phyloP scores from a whole-genome alignment of 805 yeast species.

The Ogataea trehalophila region DNA sequence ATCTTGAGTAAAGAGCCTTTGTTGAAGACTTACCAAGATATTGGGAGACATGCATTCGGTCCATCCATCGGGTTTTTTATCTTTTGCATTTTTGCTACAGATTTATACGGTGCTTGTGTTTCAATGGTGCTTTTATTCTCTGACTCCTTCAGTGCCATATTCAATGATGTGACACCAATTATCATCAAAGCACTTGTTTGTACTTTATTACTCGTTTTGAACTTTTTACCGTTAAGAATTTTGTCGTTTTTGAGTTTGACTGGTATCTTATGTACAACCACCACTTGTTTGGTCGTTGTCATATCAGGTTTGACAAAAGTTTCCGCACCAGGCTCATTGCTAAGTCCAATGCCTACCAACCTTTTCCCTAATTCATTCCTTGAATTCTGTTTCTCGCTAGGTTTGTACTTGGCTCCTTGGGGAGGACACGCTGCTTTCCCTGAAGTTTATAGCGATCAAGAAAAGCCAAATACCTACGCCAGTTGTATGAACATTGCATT shows the following conservation, averaged over 20 bases:
- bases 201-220: constrained; percentile 36
- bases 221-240: constrained; percentile 68
- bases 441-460: constrained; percentile 66
- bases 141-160: constrained; percentile 51
- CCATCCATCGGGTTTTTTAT: constrained; percentile 37
- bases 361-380: constrained; percentile 54
- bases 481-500: constrained; percentile 55
- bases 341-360: constrained; percentile 59
- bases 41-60: constrained; percentile 50
- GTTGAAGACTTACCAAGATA: constrained; percentile 53
- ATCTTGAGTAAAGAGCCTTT: constrained; percentile 37
- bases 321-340: constrained; percentile 69
- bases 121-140: constrained; percentile 55
- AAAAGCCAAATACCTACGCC: constrained; percentile 54
- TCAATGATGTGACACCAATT: constrained; percentile 36
- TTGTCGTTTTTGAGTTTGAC: constrained; percentile 63
- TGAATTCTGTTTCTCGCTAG: constrained; percentile 55
- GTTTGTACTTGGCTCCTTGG: constrained; percentile 74
- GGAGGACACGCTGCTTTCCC: constrained; percentile 85
- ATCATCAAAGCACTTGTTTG: constrained; percentile 41
- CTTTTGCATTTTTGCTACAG: constrained; percentile 47
- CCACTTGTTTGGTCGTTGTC: constrained; percentile 54
- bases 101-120: constrained; percentile 56
- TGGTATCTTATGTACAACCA: constrained; percentile 68
- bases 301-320: constrained; percentile 60